Conservation (phyloP, 2,329 filamentous ascomycete genomes). For the Fusarium camptoceras region DNA sequence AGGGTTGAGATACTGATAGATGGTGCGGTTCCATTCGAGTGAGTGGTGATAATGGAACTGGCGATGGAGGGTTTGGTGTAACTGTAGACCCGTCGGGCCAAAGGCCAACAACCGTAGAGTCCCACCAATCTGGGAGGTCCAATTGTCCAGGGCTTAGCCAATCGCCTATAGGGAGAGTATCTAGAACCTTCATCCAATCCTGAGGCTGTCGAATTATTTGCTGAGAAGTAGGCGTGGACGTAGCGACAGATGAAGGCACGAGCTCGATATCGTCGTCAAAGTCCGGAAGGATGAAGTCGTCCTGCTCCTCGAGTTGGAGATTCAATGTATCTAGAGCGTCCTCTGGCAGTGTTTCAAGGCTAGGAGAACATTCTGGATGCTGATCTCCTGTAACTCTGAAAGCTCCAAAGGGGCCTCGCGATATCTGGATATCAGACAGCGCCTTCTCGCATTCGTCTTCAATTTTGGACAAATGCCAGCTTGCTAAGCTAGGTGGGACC, state of each 20-base stretch:
- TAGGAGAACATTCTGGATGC: accelerated
- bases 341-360: neutral
- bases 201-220: neutral
- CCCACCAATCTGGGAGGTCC: conserved; percentile 22
- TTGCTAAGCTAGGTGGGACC: neutral
- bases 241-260: neutral
- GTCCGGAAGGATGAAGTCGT: neutral
- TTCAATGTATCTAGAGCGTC: accelerated
- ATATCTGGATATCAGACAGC: conserved; percentile 14
- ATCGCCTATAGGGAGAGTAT: neutral
- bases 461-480: conserved; percentile 27
- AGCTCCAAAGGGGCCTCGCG: conserved; percentile 31
- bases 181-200: neutral
- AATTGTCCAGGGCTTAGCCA: neutral
- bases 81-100: neutral
- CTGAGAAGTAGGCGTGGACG: neutral
- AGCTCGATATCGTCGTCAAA: neutral
- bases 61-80: neutral
- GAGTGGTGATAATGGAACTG: neutral
- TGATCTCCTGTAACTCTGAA: conserved; percentile 4
- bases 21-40: accelerated
- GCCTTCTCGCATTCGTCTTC: conserved; percentile 29
- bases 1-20: accelerated
- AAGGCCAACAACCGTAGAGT: neutral
- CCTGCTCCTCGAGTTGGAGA: accelerated